Evolutionary conservation across 768 basidiomycete genomes (phyloP).

Genomic region (Boletus rubropictus): DNA sequence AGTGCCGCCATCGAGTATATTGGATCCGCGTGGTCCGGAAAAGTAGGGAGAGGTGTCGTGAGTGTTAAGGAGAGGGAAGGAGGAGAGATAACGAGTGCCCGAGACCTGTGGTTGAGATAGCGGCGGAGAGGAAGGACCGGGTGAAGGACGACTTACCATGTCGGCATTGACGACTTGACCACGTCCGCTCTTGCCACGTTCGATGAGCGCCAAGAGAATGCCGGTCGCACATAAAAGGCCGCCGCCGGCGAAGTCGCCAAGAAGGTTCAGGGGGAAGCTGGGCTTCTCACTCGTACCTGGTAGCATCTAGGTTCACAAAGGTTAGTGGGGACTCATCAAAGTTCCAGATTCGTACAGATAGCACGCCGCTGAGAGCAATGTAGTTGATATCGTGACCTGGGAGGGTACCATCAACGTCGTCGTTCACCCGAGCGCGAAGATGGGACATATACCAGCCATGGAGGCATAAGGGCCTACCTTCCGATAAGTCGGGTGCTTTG

Average conservation of each 20-base stretch:
- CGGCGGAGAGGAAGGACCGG: background rate
- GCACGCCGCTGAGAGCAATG: constrained; percentile 68
- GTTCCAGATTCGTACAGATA: constrained; percentile 43
- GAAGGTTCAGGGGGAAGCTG: constrained; percentile 64
- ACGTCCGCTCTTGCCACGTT: constrained; percentile 55
- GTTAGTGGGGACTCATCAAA: background rate
- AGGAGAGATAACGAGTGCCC: constrained; percentile 71
- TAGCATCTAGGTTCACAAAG: constrained; percentile 44
- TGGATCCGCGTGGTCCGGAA: constrained; percentile 44
- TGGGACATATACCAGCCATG: constrained; percentile 58
- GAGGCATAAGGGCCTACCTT: constrained; percentile 56
- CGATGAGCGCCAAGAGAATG: constrained; percentile 68
- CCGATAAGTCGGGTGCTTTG: constrained; percentile 14
- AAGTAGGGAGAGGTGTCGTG: constrained; percentile 33
- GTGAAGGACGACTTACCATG: constrained; percentile 48
- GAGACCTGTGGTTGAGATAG: constrained; percentile 51
- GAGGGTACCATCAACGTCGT: background rate
- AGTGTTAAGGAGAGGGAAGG: constrained; percentile 56
- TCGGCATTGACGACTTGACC: constrained; percentile 74
- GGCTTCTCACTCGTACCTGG: constrained; percentile 62
- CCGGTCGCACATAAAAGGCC: constrained; percentile 67
- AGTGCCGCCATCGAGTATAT: constrained; percentile 68
- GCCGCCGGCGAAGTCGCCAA: constrained; percentile 82
- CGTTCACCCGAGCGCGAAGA: background rate
- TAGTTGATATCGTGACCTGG: constrained; percentile 83